Conservation (phyloP, 73 alveolate genomes). For the Symbiodinium pilosum region DNA sequence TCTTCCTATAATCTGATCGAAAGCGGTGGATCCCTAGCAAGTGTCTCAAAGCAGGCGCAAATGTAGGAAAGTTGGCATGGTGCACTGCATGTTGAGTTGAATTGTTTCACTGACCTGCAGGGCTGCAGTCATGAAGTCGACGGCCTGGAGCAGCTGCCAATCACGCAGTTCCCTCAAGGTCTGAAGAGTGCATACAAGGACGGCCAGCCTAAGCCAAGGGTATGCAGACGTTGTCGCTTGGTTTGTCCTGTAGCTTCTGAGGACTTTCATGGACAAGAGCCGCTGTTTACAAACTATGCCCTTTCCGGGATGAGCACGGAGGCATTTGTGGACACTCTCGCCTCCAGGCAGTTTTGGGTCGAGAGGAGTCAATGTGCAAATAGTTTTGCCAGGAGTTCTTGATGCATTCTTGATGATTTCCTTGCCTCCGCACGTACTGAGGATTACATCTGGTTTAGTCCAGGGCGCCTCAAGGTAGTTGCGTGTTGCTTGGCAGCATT, state of each 20-base stretch:
- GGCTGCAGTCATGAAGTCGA: conserved; percentile 27
- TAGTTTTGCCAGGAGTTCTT: too few relatives aligned
- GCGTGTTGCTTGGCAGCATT: neutral
- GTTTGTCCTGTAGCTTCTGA: too few relatives aligned
- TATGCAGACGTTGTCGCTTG: too few relatives aligned
- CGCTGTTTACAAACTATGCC: conserved; percentile 64
- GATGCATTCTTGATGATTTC: too few relatives aligned
- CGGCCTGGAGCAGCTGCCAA: conserved; percentile 37
- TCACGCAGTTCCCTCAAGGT: neutral
- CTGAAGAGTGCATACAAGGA: conserved; percentile 81
- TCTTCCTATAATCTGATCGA: conserved; percentile 33
- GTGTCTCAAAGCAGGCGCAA: conserved; percentile 5
- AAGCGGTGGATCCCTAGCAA: conserved; percentile 35
- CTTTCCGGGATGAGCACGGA: neutral
- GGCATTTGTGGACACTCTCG: conserved; percentile 40
- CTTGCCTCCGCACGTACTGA: neutral
- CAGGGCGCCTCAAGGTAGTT: conserved; percentile 38
- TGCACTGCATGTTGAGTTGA: neutral
- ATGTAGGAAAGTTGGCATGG: neutral
- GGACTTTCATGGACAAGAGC: conserved; percentile 76
- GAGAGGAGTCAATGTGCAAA: neutral
- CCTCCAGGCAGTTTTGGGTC: neutral
- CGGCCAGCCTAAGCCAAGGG: too few relatives aligned
- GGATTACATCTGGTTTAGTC: conserved; percentile 89
- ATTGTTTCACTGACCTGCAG: neutral